Evolutionary conservation across 1,284 basidiomycete species (phyloP), one percentile per base, ranked within the genome.

Genomic region (Naganishia sp.): DNA sequence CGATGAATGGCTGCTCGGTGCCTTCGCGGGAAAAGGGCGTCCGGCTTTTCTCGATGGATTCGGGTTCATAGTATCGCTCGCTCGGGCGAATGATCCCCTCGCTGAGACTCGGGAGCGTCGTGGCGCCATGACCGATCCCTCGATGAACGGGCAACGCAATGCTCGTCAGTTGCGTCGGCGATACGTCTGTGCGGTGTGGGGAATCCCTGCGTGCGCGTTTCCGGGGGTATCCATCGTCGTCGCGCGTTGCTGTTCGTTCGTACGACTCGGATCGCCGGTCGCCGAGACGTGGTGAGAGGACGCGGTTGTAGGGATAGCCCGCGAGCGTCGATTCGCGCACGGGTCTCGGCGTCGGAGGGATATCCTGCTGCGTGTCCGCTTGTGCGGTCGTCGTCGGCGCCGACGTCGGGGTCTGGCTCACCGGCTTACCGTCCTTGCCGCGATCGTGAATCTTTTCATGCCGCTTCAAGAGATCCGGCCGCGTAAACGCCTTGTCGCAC

Each of bases 401-500:
- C 32, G 32, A n/a, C n/a, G 42, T 28, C 42, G 23, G 45, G 5
- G 45, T 18, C 45, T 47, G 11, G 45, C 52, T 41, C 51, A 31
- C 25, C 51, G 3, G 2, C 2, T 6, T 15, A 10, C 6, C 21
- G 15, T 6, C 57, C 58, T 51, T 61, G 15, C 23, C 47, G n/a
- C 41, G 46, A 3, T 61, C 58, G 28, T 61, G 58, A 23, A 61
- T 61, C 58, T 61, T 61, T 51, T 61, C 58, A 46, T 63, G 61
- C 45, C 61, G 41, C 51, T 63, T 63, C 21, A 63, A n/a, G 31
- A 63, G 42, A 45, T 63, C 61, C 42, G 61, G 52, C 21, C 61
- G 11, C 1, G 61, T 63, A 18, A 63, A 63, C n/a, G 61, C 50
- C 45, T 63, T 63, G 42, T 35, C 31, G 42, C 61, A 63, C 9